These are phyloP conservation scores for Cyclaneusma minus DNA, from an alignment of 2,329 filamentous ascomycete species.

Conservation along the genomic window DNA sequence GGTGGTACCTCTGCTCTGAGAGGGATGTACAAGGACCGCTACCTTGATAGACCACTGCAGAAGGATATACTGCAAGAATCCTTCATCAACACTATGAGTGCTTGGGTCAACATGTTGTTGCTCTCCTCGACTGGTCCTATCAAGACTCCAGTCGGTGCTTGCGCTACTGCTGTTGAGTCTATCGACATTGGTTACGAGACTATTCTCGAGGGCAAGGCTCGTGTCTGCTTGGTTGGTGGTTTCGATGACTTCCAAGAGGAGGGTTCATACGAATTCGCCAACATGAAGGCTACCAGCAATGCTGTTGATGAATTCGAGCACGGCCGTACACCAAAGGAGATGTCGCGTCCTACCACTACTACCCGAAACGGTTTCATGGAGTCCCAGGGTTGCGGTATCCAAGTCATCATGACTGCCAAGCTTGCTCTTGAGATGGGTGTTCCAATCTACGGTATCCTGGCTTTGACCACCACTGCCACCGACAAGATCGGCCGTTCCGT, in stretches of 20 bases:
- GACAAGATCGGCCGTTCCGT: constrained; percentile 99
- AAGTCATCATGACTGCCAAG: constrained; percentile 95
- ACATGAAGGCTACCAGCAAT: constrained; percentile 99
- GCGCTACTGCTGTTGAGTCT: constrained; percentile 92
- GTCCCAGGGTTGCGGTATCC: constrained; percentile 94
- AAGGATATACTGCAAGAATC: constrained; percentile 99
- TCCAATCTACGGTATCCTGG: constrained; percentile 89
- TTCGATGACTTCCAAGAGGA: constrained; percentile 99
- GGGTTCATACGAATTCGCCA: constrained; percentile 98
- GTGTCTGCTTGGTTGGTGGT: constrained; percentile 92
- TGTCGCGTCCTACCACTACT: constrained; percentile 94
- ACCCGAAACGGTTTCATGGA: constrained; percentile 99
- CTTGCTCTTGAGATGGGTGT: constrained; percentile 97
- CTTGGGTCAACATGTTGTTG: constrained; percentile 98
- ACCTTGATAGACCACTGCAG: constrained; percentile 90
- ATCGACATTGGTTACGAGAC: constrained; percentile 97
- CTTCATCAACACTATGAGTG: constrained; percentile 99
- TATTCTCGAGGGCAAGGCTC: constrained; percentile 95
- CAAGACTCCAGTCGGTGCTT: constrained; percentile 96
- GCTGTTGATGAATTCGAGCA: constrained; percentile 92
- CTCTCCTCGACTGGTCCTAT: constrained; percentile 94
- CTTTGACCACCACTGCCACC: constrained; percentile 85
- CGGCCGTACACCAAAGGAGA: constrained; percentile 87
- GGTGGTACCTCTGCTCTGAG: constrained; percentile 84
- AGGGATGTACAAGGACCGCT: constrained; percentile 97